Evolutionary conservation across 1,284 basidiomycete species (phyloP).

Genomic region (Moesziomyces sp.): DNA sequence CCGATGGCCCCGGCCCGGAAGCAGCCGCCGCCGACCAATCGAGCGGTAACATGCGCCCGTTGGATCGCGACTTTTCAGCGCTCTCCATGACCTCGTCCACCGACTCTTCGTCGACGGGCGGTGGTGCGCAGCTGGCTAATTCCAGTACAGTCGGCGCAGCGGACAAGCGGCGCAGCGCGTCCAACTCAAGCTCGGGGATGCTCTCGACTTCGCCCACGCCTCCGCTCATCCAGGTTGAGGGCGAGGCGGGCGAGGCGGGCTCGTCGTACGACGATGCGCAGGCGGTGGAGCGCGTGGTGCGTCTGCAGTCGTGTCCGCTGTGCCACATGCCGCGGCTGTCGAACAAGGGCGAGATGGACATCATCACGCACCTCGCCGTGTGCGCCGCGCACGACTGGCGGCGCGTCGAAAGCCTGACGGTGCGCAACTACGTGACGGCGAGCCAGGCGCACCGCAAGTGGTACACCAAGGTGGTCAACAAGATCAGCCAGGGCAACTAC

Average conservation of each 20-base stretch:
- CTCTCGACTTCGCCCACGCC: slow-evolving; percentile 28
- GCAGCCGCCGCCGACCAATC: slow-evolving; percentile 15
- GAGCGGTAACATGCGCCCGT: slow-evolving; percentile 21
- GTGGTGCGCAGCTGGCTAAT: not conserved
- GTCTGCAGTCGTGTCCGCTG: slow-evolving; percentile 90
- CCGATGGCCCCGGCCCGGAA: not conserved
- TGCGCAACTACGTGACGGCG: slow-evolving; percentile 94
- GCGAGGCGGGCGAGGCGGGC: not conserved
- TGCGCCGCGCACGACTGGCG: slow-evolving; percentile 92
- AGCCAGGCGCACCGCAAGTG: slow-evolving; percentile 96
- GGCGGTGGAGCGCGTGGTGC: slow-evolving; percentile 82
- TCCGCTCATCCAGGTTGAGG: slow-evolving; percentile 29
- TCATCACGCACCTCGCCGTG: slow-evolving; percentile 85
- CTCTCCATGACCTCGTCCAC: slow-evolving; percentile 36
- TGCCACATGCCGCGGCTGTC: slow-evolving; percentile 88
- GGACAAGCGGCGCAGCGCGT: slow-evolving; percentile 11
- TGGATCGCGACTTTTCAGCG: slow-evolving; percentile 37
- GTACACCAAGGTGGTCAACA: slow-evolving; percentile 86
- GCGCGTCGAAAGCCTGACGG: slow-evolving; percentile 76
- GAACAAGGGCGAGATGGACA: slow-evolving; percentile 89
- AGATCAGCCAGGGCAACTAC: slow-evolving; percentile 81
- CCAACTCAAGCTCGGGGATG: slow-evolving; percentile 22
- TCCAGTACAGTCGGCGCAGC: not conserved
- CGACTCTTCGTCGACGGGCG: slow-evolving; percentile 19
- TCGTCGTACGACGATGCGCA: slow-evolving; percentile 10